A percentile compares a stretch with the other conserved stretches of the same genome.
phyloP scores from a whole-genome alignment of 1,284 basidiomycete species.

The Leccinum pallidistipes region DNA sequence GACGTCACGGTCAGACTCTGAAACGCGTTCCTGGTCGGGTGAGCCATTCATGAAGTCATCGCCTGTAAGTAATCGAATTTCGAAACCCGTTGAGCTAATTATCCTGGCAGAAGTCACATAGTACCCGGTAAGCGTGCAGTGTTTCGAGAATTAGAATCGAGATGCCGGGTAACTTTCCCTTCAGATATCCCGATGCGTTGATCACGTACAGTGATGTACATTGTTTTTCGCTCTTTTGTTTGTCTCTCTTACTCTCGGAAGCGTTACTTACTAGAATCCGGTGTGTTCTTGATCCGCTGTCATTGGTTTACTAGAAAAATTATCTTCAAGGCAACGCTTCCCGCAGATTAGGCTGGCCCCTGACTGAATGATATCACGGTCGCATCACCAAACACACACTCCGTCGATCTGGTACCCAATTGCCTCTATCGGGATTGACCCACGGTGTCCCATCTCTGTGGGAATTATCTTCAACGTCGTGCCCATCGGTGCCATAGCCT shows the following conservation, averaged over 20 bases:
- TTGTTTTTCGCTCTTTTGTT: not conserved
- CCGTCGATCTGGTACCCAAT: slow-evolving; percentile 11
- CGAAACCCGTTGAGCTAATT: not conserved
- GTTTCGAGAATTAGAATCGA: not conserved
- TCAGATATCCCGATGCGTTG: not conserved
- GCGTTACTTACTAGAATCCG: not conserved
- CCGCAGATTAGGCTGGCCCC: slow-evolving; percentile 12
- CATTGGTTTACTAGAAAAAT: slow-evolving; percentile 5
- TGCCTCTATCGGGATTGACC: slow-evolving; percentile 4
- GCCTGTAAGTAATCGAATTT: not conserved
- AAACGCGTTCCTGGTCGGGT: slow-evolving; percentile 8
- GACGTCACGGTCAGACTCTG: slow-evolving; percentile 1
- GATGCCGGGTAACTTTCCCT: not conserved
- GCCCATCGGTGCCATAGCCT: slow-evolving; percentile 5
- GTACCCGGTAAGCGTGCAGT: not conserved
- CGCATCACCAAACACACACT: slow-evolving; percentile 9
- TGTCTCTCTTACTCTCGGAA: slow-evolving; percentile 3
- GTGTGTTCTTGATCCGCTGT: slow-evolving; percentile 8
- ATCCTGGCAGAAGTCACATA: not conserved
- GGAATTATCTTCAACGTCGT: slow-evolving; percentile 13
- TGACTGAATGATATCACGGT: not conserved
- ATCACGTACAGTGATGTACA: slow-evolving; percentile 18
- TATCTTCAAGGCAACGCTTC: slow-evolving; percentile 4
- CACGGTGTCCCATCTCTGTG: slow-evolving; percentile 23
- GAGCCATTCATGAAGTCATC: not conserved